These are phyloP conservation scores for Hordeum marinum DNA, from an alignment of 176 grass and related monocot genomes.

Conservation along the genomic window DNA sequence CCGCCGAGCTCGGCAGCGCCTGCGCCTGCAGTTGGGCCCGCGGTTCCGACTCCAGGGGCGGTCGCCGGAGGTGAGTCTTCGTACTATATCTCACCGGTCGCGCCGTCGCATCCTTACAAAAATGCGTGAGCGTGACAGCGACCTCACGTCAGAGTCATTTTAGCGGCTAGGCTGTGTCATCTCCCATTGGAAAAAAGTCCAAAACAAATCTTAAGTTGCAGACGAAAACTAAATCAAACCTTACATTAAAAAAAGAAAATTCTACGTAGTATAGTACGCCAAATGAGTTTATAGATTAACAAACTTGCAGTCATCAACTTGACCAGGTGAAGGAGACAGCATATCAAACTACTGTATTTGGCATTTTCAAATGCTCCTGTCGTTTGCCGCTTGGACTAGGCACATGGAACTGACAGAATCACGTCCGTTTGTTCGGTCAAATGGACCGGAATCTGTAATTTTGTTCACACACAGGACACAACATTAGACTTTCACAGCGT, in stretches of 20 bases:
- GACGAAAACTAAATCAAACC: too few relatives aligned
- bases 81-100: not conserved
- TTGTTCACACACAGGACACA: not conserved
- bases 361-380: not conserved
- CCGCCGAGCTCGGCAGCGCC: not conserved
- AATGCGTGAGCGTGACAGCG: not conserved
- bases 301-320: not conserved
- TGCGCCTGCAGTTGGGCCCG: not conserved
- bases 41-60: not conserved
- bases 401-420: not conserved
- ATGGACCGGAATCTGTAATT: not conserved
- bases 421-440: too few relatives aligned
- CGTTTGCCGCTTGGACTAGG: too few relatives aligned
- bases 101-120: not conserved
- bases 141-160: not conserved
- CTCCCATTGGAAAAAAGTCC: too few relatives aligned
- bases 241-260: too few relatives aligned
- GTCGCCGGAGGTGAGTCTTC: constrained; percentile 14
- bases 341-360: not conserved
- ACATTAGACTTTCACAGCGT: too few relatives aligned
- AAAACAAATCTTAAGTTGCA: too few relatives aligned
- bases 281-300: not conserved
- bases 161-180: too few relatives aligned
- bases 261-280: too few relatives aligned
- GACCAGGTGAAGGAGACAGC: not conserved